Evolutionary conservation across 768 basidiomycete species (phyloP).

Genomic region (Pleurotus eryngii): DNA sequence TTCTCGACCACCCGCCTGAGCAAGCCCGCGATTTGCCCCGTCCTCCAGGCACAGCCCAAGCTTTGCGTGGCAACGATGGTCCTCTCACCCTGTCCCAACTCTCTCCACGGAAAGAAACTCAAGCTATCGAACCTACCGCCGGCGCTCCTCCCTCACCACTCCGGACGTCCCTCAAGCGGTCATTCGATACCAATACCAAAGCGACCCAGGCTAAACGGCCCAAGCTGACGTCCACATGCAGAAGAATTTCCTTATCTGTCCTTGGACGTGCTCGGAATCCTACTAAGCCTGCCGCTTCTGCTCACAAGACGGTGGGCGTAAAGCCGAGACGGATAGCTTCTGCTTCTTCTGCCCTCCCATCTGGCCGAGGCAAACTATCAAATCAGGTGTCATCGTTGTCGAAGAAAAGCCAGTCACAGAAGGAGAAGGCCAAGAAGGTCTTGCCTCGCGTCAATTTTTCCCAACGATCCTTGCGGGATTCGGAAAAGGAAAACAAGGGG

Average conservation of each 20-base stretch:
- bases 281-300: background rate
- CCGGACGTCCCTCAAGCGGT: background rate
- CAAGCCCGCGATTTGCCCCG: slow-evolving; percentile 9
- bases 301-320: background rate
- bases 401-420: too few species aligned
- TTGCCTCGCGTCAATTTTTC: background rate
- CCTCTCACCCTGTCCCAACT: slow-evolving; percentile 49
- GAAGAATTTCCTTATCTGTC: background rate
- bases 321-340: background rate
- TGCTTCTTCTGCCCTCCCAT: background rate
- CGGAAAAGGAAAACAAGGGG: background rate
- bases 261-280: background rate
- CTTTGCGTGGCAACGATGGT: slow-evolving; percentile 6
- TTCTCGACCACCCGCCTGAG: background rate
- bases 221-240: background rate
- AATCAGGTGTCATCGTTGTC: background rate
- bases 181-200: background rate
- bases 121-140: background rate
- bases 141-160: background rate
- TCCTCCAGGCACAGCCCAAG: slow-evolving; percentile 4
- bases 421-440: background rate
- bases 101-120: slow-evolving; percentile 34
- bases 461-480: background rate
- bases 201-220: background rate
- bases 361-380: background rate